Base-by-base conservation (phyloP, 1,139 yeast genomes). In the Starmera stellimalicola region DNA sequence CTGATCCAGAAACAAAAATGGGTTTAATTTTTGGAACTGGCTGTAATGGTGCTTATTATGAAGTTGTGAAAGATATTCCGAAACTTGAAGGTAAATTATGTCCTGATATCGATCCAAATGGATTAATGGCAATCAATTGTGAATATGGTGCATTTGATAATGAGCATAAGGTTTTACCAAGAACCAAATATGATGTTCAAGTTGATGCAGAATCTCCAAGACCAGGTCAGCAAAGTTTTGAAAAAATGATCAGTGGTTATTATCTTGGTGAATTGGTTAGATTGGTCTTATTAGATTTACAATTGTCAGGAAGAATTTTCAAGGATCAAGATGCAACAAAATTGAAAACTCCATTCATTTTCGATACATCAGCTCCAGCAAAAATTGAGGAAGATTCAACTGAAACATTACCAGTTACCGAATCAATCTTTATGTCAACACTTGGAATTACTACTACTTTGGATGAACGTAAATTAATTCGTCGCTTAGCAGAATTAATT, bases 11-110 rank as follows among this genome's bases (percentile, higher is more conserved):
- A 49, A 77, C 95, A 45, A 79, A 79, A 60, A 82, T 88, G 93
- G 98, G 97, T 40, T 75, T 87, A 54, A 91, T 91, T 50, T 91
- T 87, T 56, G 98, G 98, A 54, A 91, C 98, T 37, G 98, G 98
- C 44, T 87, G 94, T 66, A 91, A 91, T 59, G 97, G 93, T 55
- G 97, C 98, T 35, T 91, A 91, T 68, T 91, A 77, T 61, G 98
- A 91, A 51, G 64, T 65, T 28, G 79, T 77, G 37, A 58, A 66
- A 37, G 74, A 76, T 51, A 78, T 91, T 53, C 93, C 93, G 44
- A 91, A 91, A 65, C 71, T 91, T 48, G 76, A 76, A 50, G 95
- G 94, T 37, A 65, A 62, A 48, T 58, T 79, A 38, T 70, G 75
- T 22, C 65, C 60, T 17, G 95, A 85, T 51, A 70, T 87, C 45